Evolutionary conservation across 352 stramenopile genomes (phyloP).

Genomic region (Phytophthora chlamydospora): DNA sequence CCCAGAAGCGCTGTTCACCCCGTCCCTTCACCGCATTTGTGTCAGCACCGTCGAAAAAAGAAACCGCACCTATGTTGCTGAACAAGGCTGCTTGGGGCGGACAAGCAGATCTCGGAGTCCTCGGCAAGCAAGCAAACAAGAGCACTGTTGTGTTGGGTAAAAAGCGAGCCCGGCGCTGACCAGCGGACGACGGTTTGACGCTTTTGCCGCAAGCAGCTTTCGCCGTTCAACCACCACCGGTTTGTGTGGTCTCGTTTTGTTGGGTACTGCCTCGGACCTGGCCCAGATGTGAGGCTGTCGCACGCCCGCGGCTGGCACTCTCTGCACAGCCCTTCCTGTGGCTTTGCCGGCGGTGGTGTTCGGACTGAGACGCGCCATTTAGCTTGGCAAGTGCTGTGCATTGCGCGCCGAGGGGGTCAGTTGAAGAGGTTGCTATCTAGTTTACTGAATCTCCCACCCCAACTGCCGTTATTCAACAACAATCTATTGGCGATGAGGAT

Average conservation of each 20-base stretch:
- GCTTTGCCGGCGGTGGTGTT: conserved; percentile 13
- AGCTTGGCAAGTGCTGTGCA: no score
- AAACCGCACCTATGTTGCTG: conserved; percentile 8
- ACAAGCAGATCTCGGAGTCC: no score
- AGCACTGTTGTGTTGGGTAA: conserved; percentile 11
- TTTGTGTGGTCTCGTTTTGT: conserved; percentile 3
- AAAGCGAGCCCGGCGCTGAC: conserved; percentile 2
- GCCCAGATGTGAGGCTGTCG: conserved; percentile 19
- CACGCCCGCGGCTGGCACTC: conserved; percentile 8
- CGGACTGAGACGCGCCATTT: no score
- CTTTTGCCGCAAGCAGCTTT: conserved; percentile 25
- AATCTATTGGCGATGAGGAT: no score
- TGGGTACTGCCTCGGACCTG: conserved; percentile 8
- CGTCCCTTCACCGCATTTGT: conserved; percentile 8
- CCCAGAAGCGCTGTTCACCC: background rate
- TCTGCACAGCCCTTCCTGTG: conserved; percentile 6
- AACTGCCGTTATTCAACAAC: no score
- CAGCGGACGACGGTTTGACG: conserved; percentile 8
- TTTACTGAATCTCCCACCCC: no score
- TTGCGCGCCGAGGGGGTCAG: no score
- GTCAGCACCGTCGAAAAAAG: conserved; percentile 14
- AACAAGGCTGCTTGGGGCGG: conserved; percentile 9
- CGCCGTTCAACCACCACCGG: conserved; percentile 2
- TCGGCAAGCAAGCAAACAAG: conserved; percentile 8
- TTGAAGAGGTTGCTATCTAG: no score